Base-by-base conservation (phyloP, 495 filamentous ascomycete genomes). In the Neurospora sp. region DNA sequence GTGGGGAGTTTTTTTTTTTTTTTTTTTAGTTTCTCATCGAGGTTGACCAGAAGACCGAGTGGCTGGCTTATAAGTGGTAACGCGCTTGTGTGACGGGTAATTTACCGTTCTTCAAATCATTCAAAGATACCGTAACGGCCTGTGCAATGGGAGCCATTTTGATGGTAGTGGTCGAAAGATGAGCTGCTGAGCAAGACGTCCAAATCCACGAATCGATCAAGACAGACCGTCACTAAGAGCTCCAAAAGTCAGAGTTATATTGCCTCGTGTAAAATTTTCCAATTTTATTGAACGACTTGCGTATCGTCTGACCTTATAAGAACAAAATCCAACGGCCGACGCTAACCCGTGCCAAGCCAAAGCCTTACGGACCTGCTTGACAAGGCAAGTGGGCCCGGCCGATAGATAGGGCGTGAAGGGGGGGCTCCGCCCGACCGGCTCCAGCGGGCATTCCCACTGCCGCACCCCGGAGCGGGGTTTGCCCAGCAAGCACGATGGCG, bases 31-130 rank as follows among this genome's bases (percentile, higher is more conserved):
- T 31, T 53, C 20, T 53, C 20, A 16, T 65, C 4, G 5, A 31
- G 1, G 22, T 16, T 65, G 12, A 65, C 12, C 27, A 35, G 53
- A 35, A 37, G 18, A 31, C n/a, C 9, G 42, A 45, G 40, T 14
- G 40, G 22, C 22, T 39, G 40, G 14, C 27, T 65, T 65, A 9
- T 18, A 35, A 65, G 27, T 9, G 12, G 22, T 65, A 65, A 35
- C 2, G 9, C 72, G 48, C 40, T 18, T 59, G 20, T n/a, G 35
- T 22, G 38, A 48, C 65, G 27, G 22, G 68, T 53, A 12, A 53
- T 78, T 69, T 78, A 88, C 87, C 85, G 73, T 82, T 84, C 74
- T 85, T 85, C 37, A 88, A 78, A 71, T 88, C 86, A 27, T 85
- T 71, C 22, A 88, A 76, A 65, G 84, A 87, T 59, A 88, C 84